A percentile compares a stretch with the other conserved stretches of the same genome.
These are phyloP conservation scores for Acacia pycnantha DNA, from an alignment of 331 rosid species.

Conservation along the genomic window DNA sequence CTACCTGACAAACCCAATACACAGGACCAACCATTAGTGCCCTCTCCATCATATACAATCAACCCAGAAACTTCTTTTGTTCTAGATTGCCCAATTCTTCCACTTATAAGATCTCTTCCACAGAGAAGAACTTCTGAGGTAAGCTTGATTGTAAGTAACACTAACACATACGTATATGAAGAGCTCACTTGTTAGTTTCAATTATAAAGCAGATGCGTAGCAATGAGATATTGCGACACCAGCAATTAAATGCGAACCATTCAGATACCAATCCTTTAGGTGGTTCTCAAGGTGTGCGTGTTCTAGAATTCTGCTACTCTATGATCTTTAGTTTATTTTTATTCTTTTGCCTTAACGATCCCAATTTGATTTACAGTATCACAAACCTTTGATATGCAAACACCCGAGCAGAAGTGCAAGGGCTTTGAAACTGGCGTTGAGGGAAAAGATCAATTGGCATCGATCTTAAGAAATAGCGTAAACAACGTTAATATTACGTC, in stretches of 20 bases:
- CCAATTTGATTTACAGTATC: slow-evolving; percentile 31
- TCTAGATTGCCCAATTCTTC: slow-evolving; percentile 40
- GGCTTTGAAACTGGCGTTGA: slow-evolving; percentile 34
- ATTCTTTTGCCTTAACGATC: neutral
- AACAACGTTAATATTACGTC: slow-evolving; percentile 36
- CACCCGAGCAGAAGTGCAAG: slow-evolving; percentile 34
- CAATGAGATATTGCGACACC: slow-evolving; percentile 47
- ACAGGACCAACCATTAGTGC: slow-evolving; percentile 39
- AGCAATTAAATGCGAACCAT: slow-evolving; percentile 38
- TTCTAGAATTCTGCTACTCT: neutral
- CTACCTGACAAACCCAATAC: slow-evolving; percentile 38
- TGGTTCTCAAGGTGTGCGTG: slow-evolving; percentile 34
- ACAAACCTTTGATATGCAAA: slow-evolving; percentile 40
- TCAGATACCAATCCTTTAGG: slow-evolving; percentile 45
- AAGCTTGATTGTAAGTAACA: slow-evolving; percentile 15
- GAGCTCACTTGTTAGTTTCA: slow-evolving; percentile 15
- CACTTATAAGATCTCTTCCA: slow-evolving; percentile 47
- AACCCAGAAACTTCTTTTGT: slow-evolving; percentile 45
- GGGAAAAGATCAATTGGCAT: slow-evolving; percentile 40
- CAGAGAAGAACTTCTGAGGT: slow-evolving; percentile 51
- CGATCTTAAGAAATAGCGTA: slow-evolving; percentile 36
- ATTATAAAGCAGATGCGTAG: slow-evolving; percentile 42
- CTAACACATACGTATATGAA: neutral
- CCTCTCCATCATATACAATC: slow-evolving; percentile 45
- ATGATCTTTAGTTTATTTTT: neutral